Base-by-base conservation (phyloP, 2,329 filamentous ascomycete genomes). In the Claviceps fusiformis region DNA sequence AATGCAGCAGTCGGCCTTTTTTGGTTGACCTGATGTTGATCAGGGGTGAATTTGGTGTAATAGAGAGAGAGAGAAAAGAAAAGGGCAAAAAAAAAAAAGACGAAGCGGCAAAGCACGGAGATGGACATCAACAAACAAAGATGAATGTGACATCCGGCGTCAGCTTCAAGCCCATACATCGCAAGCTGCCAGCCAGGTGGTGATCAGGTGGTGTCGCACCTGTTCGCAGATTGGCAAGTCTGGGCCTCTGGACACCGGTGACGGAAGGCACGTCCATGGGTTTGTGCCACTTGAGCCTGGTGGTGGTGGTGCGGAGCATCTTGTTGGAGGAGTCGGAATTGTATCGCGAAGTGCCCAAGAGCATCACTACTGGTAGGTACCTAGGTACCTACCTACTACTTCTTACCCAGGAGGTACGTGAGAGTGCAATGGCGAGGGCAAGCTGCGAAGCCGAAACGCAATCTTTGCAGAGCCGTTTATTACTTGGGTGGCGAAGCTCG, bases 191-290 rank as follows among this genome's bases (percentile, higher is more conserved):
- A 44, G 24, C 47, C 29, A 48, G 46, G 35, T 27, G 45, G 41
- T 44, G 54, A 50, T 53, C 50, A 57, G 50, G 50, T 53, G 53
- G 53, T 51, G 54, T 41, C 43, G 24, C 50, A 46, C 44, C 48
- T 53, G 54, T 52, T 43, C n/a, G 45, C 52, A 48, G 52, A 19
- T 49, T 35, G 49, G 37, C 49, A 48, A 48, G 35, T 17, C 29
- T 33, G 48, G 48, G 13, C n/a, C 11, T 48, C 31, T 46, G 48
- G 39, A 31, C 19, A 47, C 37, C 37, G 5, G 37, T 7, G 37
- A 17, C 33, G 33, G 43, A 46, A 47, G 48, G 48, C 48, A 50
- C 29, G 33, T 24, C 48, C 33, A 27, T 44, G 44, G 52, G 33
- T 48, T 48, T 48, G 52, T 54, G 44, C 24, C 45, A 43, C 52